A percentile compares a stretch with the other conserved stretches of the same genome.
Evolutionary conservation across 2,329 filamentous ascomycete genomes (phyloP).

Genomic region (Alternaria sp.): DNA sequence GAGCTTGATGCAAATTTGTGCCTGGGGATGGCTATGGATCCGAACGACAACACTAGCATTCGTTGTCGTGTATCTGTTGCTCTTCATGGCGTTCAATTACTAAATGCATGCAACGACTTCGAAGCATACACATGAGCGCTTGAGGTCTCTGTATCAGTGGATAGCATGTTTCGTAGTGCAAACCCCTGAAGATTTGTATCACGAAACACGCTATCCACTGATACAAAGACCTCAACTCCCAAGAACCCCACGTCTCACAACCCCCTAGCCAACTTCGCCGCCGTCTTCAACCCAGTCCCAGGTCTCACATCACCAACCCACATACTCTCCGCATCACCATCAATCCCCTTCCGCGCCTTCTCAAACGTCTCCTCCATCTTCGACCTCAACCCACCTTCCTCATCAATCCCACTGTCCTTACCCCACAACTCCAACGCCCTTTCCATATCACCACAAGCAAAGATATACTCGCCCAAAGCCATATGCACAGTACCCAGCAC

Average conservation of each 20-base stretch:
- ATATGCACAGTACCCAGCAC: slow-evolving; percentile 36
- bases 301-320: slow-evolving; percentile 33
- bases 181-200: not conserved
- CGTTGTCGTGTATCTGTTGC: not conserved
- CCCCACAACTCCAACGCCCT: slow-evolving; percentile 31
- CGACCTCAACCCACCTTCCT: slow-evolving; percentile 9
- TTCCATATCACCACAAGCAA: slow-evolving; percentile 44
- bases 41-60: not conserved
- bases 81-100: not conserved
- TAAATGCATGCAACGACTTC: not conserved
- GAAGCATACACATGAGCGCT: not conserved
- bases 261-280: slow-evolving; percentile 23
- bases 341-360: slow-evolving; percentile 35
- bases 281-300: slow-evolving; percentile 29
- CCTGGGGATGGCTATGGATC: not conserved
- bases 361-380: slow-evolving; percentile 34
- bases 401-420: not conserved
- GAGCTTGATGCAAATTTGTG: not conserved
- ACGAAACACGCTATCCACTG: not conserved
- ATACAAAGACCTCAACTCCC: not conserved
- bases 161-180: not conserved
- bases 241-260: not conserved
- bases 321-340: slow-evolving; percentile 33
- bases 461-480: slow-evolving; percentile 37
- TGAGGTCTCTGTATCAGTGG: not conserved